Evolutionary conservation across 2,329 filamentous ascomycete genomes (phyloP).

Genomic region (Basipetospora chlamydospora): DNA sequence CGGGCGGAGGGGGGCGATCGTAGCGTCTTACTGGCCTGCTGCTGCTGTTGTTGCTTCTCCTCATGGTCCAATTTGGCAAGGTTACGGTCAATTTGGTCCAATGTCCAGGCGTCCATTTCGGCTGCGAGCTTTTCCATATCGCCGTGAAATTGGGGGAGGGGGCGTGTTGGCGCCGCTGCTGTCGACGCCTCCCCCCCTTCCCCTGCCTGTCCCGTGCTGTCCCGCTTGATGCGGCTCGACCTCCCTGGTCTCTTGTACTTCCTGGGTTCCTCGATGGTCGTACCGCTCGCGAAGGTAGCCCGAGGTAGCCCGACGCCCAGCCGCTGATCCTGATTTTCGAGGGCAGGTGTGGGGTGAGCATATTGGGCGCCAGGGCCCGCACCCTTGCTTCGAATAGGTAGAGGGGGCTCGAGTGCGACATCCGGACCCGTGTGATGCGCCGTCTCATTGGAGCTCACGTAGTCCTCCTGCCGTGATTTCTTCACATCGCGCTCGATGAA

Average conservation of each 20-base stretch:
- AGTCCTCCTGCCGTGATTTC: background rate
- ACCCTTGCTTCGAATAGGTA: no score
- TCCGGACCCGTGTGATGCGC: background rate
- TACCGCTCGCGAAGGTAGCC: no score
- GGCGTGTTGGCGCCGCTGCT: background rate
- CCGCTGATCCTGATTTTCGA: no score
- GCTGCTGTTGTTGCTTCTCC: no score
- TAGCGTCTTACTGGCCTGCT: slow-evolving; percentile 15
- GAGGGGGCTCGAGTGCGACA: no score
- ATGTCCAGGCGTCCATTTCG: slow-evolving; percentile 44
- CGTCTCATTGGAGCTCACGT: background rate
- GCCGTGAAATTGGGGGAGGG: slow-evolving; percentile 17
- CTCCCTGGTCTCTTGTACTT: slow-evolving; percentile 1
- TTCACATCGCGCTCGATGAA: slow-evolving; percentile 5
- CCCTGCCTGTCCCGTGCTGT: no score
- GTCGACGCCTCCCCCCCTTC: background rate
- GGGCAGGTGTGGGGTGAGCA: no score
- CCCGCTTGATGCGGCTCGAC: background rate
- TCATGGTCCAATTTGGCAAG: slow-evolving; percentile 31
- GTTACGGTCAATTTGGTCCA: slow-evolving; percentile 42
- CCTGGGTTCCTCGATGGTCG: background rate
- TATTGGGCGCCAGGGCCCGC: no score
- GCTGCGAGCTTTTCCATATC: slow-evolving; percentile 35
- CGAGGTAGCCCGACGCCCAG: no score
- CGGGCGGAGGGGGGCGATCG: slow-evolving; percentile 7